Evolutionary conservation across 208 protist species (phyloP).

Genomic region (Entamoeba dispar): DNA sequence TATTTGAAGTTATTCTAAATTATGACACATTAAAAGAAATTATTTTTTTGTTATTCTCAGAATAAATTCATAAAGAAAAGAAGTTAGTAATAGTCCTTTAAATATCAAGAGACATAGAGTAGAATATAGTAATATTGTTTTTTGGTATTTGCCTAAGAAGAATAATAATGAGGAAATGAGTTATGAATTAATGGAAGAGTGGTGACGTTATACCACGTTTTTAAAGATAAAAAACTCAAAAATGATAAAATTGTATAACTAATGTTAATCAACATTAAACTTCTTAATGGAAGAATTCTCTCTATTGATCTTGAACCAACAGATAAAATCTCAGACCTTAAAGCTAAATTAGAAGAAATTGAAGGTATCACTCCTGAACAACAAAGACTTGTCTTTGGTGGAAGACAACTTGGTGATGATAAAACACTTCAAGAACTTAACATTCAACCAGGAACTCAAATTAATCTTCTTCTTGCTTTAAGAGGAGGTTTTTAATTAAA

Average conservation of each 20-base stretch:
- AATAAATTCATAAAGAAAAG: no score
- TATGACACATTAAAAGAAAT: no score
- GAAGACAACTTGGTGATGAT: constrained; percentile 45
- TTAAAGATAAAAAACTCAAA: no score
- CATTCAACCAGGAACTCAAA: constrained; percentile 44
- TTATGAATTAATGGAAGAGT: no score
- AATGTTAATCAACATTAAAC: constrained; percentile 48
- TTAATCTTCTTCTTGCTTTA: constrained; percentile 53
- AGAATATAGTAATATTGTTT: no score
- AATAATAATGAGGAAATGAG: no score
- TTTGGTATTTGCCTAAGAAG: no score
- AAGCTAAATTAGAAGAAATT: constrained; percentile 50
- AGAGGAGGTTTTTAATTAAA: constrained; percentile 28
- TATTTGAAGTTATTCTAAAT: no score
- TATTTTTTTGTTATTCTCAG: no score
- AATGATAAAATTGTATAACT: neutral
- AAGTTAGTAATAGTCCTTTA: no score
- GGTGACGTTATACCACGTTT: no score
- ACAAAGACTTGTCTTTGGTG: constrained; percentile 51
- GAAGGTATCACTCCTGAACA: constrained; percentile 51
- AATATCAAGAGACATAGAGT: no score
- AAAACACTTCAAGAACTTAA: constrained; percentile 41
- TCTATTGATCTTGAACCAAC: constrained; percentile 46
- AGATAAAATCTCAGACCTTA: constrained; percentile 52
- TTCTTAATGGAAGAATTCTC: constrained; percentile 44